Conservation (phyloP, 179 eudicot genomes). For the Corrigiola litoralis region DNA sequence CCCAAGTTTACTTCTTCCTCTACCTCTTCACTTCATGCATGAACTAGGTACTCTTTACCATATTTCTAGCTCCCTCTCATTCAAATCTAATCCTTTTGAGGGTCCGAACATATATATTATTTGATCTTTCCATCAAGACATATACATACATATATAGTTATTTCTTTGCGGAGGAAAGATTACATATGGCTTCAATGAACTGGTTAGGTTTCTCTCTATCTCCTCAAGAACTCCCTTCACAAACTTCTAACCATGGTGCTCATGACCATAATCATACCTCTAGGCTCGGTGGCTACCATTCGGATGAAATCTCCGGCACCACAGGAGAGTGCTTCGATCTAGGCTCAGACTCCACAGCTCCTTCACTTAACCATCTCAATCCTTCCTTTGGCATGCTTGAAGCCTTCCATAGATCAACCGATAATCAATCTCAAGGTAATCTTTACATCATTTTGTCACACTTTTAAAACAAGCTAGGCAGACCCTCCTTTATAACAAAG, state of each 20-base stretch:
- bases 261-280: constrained; percentile 15
- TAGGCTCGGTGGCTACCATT: constrained; percentile 25
- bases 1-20: constrained; percentile 1
- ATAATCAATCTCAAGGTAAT: constrained; percentile 58
- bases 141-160: too few relatives aligned
- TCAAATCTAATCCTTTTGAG: neutral
- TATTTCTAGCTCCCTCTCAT: neutral
- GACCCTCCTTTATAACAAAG: too few relatives aligned
- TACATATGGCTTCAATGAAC: constrained; percentile 44
- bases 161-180: neutral
- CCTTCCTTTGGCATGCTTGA: constrained; percentile 60
- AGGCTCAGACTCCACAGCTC: constrained; percentile 21
- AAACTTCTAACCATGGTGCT: constrained; percentile 15
- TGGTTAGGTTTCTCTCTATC: constrained; percentile 90
- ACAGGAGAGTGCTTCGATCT: constrained; percentile 30
- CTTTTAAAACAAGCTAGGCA: too few relatives aligned
- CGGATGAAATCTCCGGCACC: constrained; percentile 39
- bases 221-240: constrained; percentile 49
- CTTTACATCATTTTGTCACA: neutral
- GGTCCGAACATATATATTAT: neutral
- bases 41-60: neutral
- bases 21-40: constrained; percentile 20
- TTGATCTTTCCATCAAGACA: too few relatives aligned
- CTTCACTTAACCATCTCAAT: constrained; percentile 38
- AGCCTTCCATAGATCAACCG: constrained; percentile 44